Conservation (phyloP, 257 asterid genomes). For the Nicotiana tabacum region DNA sequence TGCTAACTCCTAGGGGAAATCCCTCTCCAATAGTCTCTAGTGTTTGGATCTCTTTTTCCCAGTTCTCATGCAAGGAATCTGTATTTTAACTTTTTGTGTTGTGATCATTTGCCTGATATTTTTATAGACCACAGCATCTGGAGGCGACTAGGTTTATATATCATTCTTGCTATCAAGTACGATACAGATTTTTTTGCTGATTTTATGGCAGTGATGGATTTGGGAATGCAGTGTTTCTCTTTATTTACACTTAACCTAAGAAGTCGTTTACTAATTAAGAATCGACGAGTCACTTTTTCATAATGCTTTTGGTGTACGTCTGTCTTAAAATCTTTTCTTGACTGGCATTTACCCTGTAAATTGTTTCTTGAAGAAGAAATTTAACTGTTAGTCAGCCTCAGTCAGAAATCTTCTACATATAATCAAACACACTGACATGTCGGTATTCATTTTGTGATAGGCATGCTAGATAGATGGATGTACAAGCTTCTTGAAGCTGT, state of each 20-base stretch:
- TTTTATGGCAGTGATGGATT: neutral
- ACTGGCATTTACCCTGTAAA: neutral
- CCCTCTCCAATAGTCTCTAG: neutral
- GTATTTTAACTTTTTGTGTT: neutral
- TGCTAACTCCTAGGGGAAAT: neutral
- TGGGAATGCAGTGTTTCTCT: neutral
- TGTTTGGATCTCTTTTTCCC: neutral
- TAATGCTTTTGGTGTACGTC: neutral
- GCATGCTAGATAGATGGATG: constrained; percentile 98
- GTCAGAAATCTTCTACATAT: neutral
- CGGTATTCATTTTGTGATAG: constrained; percentile 28
- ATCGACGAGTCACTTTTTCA: neutral
- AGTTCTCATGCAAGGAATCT: neutral
- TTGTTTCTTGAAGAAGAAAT: neutral
- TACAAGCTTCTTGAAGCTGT: constrained; percentile 60
- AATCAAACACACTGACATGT: neutral
- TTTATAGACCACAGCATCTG: neutral
- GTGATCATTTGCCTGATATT: neutral
- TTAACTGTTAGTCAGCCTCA: neutral
- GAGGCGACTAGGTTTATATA: neutral
- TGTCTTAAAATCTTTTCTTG: neutral
- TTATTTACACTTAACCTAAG: neutral
- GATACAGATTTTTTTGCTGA: neutral
- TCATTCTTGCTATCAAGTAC: neutral
- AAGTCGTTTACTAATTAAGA: neutral